These are phyloP conservation scores for Linum trigynum DNA, from an alignment of 345 rosid genomes.

Conservation along the genomic window DNA sequence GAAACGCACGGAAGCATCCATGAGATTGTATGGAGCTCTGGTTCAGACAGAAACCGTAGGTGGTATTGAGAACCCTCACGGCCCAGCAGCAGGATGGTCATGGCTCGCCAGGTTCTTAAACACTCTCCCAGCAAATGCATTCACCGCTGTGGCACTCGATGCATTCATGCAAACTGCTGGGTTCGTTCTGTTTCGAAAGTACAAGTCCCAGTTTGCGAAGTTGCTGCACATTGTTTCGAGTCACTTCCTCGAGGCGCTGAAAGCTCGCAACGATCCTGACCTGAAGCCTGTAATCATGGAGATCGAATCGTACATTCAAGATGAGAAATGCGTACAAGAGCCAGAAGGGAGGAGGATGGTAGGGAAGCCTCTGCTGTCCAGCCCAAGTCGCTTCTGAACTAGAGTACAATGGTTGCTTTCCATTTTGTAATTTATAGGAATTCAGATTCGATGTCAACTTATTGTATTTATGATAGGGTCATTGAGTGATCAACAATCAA, in stretches of 20 bases:
- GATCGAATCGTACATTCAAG: slow-evolving; percentile 53
- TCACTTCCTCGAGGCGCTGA: slow-evolving; percentile 45
- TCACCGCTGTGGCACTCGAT: slow-evolving; percentile 58
- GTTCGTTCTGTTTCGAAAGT: slow-evolving; percentile 47
- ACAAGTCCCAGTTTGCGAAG: slow-evolving; percentile 65
- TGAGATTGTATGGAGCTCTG: slow-evolving; percentile 80
- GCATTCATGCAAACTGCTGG: slow-evolving; percentile 85
- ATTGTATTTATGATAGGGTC: no score
- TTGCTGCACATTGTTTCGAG: slow-evolving; percentile 40
- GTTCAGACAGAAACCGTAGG: slow-evolving; percentile 61
- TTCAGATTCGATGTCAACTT: no score
- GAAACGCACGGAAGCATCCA: slow-evolving; percentile 52
- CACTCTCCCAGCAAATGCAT: slow-evolving; percentile 54
- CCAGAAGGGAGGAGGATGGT: slow-evolving; percentile 48
- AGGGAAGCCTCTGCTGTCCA: background rate
- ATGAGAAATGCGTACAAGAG: slow-evolving; percentile 41
- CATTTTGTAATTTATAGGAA: no score
- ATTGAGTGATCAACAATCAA: no score
- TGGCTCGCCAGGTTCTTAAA: slow-evolving; percentile 70
- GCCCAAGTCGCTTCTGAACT: background rate
- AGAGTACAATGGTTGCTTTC: background rate
- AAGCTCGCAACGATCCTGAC: slow-evolving; percentile 35
- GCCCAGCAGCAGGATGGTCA: slow-evolving; percentile 71
- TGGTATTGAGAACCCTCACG: slow-evolving; percentile 52
- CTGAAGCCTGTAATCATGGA: slow-evolving; percentile 33